Conservation (phyloP, 2,329 filamentous ascomycete species). For the Penicillium nordicum region DNA sequence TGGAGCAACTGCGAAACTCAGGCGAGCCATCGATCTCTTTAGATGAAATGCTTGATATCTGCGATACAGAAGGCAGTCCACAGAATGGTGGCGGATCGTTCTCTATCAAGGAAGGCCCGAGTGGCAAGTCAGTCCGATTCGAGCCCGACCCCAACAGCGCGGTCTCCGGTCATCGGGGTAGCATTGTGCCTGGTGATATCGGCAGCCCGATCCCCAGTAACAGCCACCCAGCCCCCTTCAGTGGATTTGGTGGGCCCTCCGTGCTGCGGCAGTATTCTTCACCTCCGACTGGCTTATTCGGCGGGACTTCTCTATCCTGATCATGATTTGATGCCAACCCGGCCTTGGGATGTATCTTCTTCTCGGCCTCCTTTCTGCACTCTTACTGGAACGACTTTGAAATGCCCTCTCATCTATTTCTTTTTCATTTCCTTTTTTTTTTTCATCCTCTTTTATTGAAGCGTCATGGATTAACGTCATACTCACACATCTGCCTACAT, state of each 20-base stretch:
- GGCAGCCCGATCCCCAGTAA: conserved; percentile 59
- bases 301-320: conserved; percentile 20
- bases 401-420: conserved; percentile 14
- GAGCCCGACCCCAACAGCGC: conserved; percentile 52
- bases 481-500: conserved; percentile 15
- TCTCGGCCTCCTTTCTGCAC: conserved; percentile 5
- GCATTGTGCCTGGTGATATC: conserved; percentile 61
- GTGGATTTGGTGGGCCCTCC: conserved; percentile 33
- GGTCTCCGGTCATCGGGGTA: conserved; percentile 41
- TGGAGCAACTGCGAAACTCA: conserved; percentile 62
- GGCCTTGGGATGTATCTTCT: not conserved
- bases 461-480: conserved; percentile 27
- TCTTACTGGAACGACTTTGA: conserved; percentile 16
- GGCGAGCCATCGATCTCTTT: conserved; percentile 55
- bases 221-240: conserved; percentile 38
- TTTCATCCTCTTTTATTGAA: conserved; percentile 16
- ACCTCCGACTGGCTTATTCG: conserved; percentile 37
- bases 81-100: conserved; percentile 91
- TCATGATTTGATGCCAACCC: not conserved
- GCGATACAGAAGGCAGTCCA: conserved; percentile 82
- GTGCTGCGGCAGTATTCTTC: conserved; percentile 39
- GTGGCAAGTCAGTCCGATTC: conserved; percentile 45
- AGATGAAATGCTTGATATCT: conserved; percentile 75
- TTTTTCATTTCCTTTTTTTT: conserved; percentile 9
- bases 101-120: conserved; percentile 58